A percentile compares a stretch with the other conserved stretches of the same genome.
These are phyloP conservation scores for Poronia punctata DNA, from an alignment of 495 filamentous ascomycete genomes.

Conservation along the genomic window DNA sequence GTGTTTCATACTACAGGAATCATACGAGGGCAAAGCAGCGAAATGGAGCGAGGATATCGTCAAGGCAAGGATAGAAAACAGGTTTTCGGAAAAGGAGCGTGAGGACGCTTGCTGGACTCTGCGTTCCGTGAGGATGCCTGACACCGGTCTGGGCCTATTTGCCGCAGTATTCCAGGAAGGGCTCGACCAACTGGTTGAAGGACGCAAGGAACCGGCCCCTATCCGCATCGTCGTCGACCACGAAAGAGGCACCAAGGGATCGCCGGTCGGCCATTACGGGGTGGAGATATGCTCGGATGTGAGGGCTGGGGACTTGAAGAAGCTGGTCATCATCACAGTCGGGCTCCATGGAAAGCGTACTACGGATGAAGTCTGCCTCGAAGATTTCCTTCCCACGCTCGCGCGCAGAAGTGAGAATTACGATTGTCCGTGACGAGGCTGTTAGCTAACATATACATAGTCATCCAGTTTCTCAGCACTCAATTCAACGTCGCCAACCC, in stretches of 20 bases:
- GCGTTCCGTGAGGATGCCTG: constrained; percentile 52
- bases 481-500: constrained; percentile 65
- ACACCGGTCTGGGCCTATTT: constrained; percentile 58
- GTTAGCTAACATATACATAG: constrained; percentile 27
- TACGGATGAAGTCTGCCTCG: constrained; percentile 59
- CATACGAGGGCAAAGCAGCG: constrained; percentile 71
- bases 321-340: constrained; percentile 51
- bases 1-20: constrained; percentile 59
- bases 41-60: constrained; percentile 79
- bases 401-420: constrained; percentile 53
- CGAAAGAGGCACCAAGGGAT: constrained; percentile 48
- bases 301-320: constrained; percentile 30
- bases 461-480: constrained; percentile 58
- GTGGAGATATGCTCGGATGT: constrained; percentile 57
- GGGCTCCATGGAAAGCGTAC: constrained; percentile 54
- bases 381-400: constrained; percentile 63
- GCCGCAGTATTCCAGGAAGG: constrained; percentile 72
- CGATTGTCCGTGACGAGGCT: neutral
- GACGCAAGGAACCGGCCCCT: constrained; percentile 49
- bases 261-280: constrained; percentile 60
- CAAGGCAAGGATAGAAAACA: constrained; percentile 77
- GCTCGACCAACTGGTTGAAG: constrained; percentile 43
- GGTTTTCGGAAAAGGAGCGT: constrained; percentile 71
- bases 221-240: constrained; percentile 58
- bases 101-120: constrained; percentile 76